Evolutionary conservation across 345 rosid genomes (phyloP).

Genomic region (Orychophragmus violaceus): DNA sequence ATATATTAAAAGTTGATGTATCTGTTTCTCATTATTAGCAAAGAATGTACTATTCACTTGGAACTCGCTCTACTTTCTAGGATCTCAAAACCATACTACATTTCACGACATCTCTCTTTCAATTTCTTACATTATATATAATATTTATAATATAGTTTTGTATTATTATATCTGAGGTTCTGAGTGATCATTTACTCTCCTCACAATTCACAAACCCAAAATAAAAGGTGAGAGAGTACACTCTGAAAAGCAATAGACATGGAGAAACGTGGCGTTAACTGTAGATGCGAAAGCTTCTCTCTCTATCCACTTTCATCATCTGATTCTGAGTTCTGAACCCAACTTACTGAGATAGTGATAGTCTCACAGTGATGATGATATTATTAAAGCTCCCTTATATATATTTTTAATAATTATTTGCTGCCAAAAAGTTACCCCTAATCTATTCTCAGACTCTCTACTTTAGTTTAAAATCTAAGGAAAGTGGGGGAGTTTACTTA

Average conservation of each 20-base stretch:
- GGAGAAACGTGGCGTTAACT: slow-evolving; percentile 37
- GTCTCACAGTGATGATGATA: slow-evolving; percentile 35
- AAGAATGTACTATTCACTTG: slow-evolving; percentile 28
- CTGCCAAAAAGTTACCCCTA: slow-evolving; percentile 24
- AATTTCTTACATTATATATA: background rate
- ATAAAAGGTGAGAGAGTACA: slow-evolving; percentile 11
- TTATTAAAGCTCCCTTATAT: slow-evolving; percentile 13
- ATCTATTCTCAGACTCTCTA: slow-evolving; percentile 15
- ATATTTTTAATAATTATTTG: background rate
- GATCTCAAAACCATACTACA: slow-evolving; percentile 26
- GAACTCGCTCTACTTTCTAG: slow-evolving; percentile 31
- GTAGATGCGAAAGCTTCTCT: slow-evolving; percentile 32
- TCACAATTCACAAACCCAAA: slow-evolving; percentile 11
- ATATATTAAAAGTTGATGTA: background rate
- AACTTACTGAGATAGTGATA: slow-evolving; percentile 35
- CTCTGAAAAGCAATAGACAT: slow-evolving; percentile 30
- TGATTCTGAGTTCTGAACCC: slow-evolving; percentile 25
- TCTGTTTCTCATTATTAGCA: slow-evolving; percentile 16
- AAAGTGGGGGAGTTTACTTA: slow-evolving; percentile 20
- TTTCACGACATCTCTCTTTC: slow-evolving; percentile 27
- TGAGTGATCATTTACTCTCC: slow-evolving; percentile 26
- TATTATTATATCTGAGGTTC: too few species aligned
- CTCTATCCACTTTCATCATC: slow-evolving; percentile 31
- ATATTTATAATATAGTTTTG: too few species aligned
- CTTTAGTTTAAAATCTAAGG: slow-evolving; percentile 22